Evolutionary conservation across 768 basidiomycete genomes (phyloP).

Genomic region (Daedaleopsis sinensis): DNA sequence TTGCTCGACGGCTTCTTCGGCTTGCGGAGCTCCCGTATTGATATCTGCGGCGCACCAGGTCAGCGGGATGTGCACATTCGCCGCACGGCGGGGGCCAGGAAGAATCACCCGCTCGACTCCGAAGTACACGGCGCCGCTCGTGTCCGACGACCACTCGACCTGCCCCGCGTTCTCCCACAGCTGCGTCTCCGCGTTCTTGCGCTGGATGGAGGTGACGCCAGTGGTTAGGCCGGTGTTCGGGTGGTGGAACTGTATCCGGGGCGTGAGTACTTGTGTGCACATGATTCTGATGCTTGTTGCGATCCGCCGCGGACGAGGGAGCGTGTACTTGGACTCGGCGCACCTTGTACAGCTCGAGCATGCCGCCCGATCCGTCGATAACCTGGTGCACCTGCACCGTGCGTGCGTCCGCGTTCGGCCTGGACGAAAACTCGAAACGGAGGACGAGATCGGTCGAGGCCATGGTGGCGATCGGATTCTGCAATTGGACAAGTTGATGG

Average conservation of each 20-base stretch:
- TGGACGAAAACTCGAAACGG: constrained; percentile 38
- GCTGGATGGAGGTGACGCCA: constrained; percentile 50
- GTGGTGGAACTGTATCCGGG: constrained; percentile 22
- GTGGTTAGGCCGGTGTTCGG: constrained; percentile 43
- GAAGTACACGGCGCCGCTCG: constrained; percentile 49
- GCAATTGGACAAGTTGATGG: too few species aligned
- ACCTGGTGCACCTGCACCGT: constrained; percentile 45
- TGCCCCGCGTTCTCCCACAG: constrained; percentile 56
- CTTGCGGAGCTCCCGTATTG: constrained; percentile 51
- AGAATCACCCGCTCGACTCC: constrained; percentile 48
- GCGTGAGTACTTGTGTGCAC: neutral
- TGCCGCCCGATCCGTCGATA: constrained; percentile 28
- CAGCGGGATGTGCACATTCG: neutral
- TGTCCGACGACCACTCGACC: constrained; percentile 53
- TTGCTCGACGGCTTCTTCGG: constrained; percentile 52
- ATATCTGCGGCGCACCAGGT: constrained; percentile 30
- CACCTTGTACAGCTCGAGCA: constrained; percentile 49
- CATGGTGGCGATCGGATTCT: constrained; percentile 4
- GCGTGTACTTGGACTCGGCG: neutral
- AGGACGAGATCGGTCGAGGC: constrained; percentile 38
- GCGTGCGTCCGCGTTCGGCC: constrained; percentile 40
- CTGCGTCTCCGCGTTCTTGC: constrained; percentile 46
- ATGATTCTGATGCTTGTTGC: too few species aligned
- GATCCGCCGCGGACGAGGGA: too few species aligned
- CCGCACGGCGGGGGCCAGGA: neutral